Evolutionary conservation across 805 yeast species (phyloP).

Genomic region (Lipomyces yamanashiensis): DNA sequence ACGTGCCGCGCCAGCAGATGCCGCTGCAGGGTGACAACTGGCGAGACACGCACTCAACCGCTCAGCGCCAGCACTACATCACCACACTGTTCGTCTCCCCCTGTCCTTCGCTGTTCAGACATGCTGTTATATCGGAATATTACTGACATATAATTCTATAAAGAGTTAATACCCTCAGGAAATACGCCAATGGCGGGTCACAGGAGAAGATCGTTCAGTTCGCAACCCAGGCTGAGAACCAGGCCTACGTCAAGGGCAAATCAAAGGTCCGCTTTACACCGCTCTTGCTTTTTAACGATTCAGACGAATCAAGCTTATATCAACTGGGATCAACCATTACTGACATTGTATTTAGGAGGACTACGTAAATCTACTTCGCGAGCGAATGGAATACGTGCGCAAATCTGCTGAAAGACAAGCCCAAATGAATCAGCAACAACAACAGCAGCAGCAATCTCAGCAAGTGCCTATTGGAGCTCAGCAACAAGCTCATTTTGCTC

Average conservation of each 20-base stretch:
- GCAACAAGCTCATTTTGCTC: conserved; percentile 19
- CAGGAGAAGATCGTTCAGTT: conserved; percentile 26
- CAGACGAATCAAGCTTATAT: not conserved
- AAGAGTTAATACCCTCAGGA: conserved; percentile 25
- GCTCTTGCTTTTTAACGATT: not conserved
- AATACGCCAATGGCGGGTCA: conserved; percentile 28
- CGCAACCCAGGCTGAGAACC: conserved; percentile 30
- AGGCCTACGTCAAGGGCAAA: conserved; percentile 30
- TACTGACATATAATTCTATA: not conserved
- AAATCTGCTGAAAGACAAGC: conserved; percentile 19
- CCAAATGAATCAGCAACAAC: conserved; percentile 18
- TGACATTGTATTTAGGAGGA: conserved; percentile 28
- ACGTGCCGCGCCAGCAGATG: conserved; percentile 12
- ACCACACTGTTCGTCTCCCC: conserved; percentile 19
- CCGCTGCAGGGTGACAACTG: conserved; percentile 24
- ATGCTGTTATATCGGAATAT: not conserved
- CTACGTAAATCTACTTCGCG: conserved; percentile 20
- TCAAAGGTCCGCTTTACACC: conserved; percentile 24
- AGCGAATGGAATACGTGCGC: conserved; percentile 33
- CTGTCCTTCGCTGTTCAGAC: not conserved
- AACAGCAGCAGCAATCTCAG: conserved; percentile 28
- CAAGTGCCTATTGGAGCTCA: conserved; percentile 17
- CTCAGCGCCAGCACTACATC: conserved; percentile 27
- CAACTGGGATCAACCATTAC: not conserved
- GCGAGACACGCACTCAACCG: conserved; percentile 21